Evolutionary conservation across 2,329 filamentous ascomycete genomes (phyloP).

Genomic region (Alternaria alternata): DNA sequence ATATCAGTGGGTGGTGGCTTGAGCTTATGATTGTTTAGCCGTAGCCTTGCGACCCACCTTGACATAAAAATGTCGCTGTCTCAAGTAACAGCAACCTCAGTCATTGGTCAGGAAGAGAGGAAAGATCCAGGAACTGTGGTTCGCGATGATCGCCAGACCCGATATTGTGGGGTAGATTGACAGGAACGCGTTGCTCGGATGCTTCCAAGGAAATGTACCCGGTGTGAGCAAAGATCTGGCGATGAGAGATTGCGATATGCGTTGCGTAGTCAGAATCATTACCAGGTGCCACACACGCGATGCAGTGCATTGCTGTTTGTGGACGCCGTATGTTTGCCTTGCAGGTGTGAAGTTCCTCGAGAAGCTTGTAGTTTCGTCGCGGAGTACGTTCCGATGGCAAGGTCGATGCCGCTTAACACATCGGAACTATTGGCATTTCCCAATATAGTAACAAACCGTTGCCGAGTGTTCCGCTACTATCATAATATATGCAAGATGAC

Average conservation of each 20-base stretch:
- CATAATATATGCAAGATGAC: slow-evolving; percentile 3
- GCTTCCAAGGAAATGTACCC: not conserved
- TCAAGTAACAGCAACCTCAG: slow-evolving; percentile 27
- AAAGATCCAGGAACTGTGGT: not conserved
- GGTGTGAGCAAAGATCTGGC: too few relatives aligned
- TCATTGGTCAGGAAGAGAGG: slow-evolving; percentile 15
- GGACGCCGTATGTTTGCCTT: not conserved
- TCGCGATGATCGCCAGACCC: slow-evolving; percentile 2
- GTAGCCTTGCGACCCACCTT: slow-evolving; percentile 6
- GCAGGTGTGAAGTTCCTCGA: not conserved
- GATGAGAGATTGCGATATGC: not conserved
- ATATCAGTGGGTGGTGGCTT: not conserved
- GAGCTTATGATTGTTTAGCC: not conserved
- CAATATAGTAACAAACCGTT: slow-evolving; percentile 16
- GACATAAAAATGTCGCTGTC: slow-evolving; percentile 5
- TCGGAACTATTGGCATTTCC: slow-evolving; percentile 11
- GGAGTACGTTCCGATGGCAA: slow-evolving; percentile 11
- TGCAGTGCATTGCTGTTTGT: not conserved
- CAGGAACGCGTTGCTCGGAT: slow-evolving; percentile 8
- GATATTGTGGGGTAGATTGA: slow-evolving; percentile 12
- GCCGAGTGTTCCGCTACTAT: slow-evolving; percentile 14
- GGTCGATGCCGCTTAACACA: slow-evolving; percentile 1
- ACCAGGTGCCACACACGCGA: not conserved
- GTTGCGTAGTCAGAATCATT: not conserved
- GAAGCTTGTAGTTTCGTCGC: not conserved